phyloP scores from a whole-genome alignment of 148 eudicot species.

The Fagopyrum homotropicum region DNA sequence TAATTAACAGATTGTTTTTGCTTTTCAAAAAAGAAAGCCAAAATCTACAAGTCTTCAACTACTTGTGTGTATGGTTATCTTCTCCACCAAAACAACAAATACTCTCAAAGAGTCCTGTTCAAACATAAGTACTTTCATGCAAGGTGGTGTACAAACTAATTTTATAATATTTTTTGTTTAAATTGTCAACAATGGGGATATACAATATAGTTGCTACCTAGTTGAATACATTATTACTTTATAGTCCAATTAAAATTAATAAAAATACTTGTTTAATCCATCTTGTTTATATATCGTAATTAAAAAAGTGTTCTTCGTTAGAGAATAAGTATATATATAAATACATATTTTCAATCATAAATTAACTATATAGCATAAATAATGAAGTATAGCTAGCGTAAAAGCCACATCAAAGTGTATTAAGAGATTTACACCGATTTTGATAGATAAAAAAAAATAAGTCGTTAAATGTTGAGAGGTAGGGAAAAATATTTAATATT shows the following conservation, averaged over 20 bases:
- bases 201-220: background rate
- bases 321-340: too few relatives aligned
- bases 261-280: too few relatives aligned
- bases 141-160: background rate
- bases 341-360: too few relatives aligned
- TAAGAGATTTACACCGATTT: too few relatives aligned
- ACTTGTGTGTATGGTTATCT: slow-evolving; percentile 43
- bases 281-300: too few relatives aligned
- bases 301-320: too few relatives aligned
- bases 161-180: background rate
- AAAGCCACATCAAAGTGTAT: too few relatives aligned
- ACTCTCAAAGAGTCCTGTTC: slow-evolving; percentile 13
- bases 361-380: too few relatives aligned
- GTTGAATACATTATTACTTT: background rate
- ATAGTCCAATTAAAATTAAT: background rate
- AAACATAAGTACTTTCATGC: background rate
- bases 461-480: too few relatives aligned
- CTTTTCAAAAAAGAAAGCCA: slow-evolving; percentile 8
- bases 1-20: slow-evolving; percentile 6
- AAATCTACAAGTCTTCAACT: slow-evolving; percentile 25
- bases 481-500: too few relatives aligned
- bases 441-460: too few relatives aligned
- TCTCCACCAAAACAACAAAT: slow-evolving; percentile 31
- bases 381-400: too few relatives aligned
- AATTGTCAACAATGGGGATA: background rate